Evolutionary conservation across 129 eudicot genomes (phyloP), one percentile per base, ranked within the genome.

Genomic region (Flaveria brownii): DNA sequence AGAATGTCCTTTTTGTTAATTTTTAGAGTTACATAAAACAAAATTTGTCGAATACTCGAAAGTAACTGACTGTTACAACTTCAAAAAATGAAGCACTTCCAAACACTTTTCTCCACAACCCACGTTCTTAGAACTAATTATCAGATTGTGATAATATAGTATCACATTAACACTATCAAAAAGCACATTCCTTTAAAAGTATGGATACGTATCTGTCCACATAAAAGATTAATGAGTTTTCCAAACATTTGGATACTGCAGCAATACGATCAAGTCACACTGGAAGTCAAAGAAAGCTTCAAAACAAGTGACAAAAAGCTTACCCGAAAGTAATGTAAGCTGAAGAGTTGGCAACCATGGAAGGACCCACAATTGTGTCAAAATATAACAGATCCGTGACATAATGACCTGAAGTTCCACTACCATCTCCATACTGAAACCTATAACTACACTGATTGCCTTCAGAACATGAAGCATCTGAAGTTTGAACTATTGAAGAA

Each of bases 321-420:
- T 52, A 95, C 99, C 99, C 99, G 33, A 95, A 95, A 11, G 93
- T 87, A 61, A 95, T 78, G 68, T 90, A 74, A 73, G 99, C 92
- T 0, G 99, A 95, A 75, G 99, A 89, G 84, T 95, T 95, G 57
- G 88, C 96, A 71, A 85, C 80, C 82, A 83, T 62, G 9, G 99
- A 89, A 47, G 88, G 73, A 30, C 92, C 92, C 46, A 91, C 74
- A 71, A 95, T 78, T 25, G 90, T 84, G 75, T 91, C 94, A 64
- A 95, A 95, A 77, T 87, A 86, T 67, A 95, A 74, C 86, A 95
- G 55, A 78, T 95, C 99, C 14, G 94, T 81, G 2, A 95, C 84
- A 78, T 95, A 95, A 80, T 72, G 79, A 68, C 99, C 99, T 3
- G 96, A 69, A 49, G 99, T 95, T 64, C 96, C 96, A 80, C 99